Percentiles rank a stretch among this genome's conserved stretches.
Conservation (phyloP, 2,329 filamentous ascomycete genomes). For the Cyclaneusma minus region DNA sequence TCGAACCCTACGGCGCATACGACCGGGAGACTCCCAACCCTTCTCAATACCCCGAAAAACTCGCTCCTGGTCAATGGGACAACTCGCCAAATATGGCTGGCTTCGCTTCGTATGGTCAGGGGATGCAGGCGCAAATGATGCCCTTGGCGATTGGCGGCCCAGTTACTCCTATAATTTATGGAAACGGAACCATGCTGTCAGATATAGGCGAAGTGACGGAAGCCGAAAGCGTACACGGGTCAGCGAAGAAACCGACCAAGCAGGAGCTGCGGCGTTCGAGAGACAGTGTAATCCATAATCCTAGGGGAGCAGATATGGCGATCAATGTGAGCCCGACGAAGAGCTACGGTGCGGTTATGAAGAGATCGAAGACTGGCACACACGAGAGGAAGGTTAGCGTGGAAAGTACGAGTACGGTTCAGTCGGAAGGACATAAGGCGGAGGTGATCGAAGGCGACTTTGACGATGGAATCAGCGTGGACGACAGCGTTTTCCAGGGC, state of each 20-base stretch:
- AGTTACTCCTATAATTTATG: constrained; percentile 51
- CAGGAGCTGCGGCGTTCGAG: no score
- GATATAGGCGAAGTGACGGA: constrained; percentile 45
- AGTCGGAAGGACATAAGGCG: constrained; percentile 28
- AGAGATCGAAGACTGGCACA: constrained; percentile 25
- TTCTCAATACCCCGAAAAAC: constrained; percentile 25
- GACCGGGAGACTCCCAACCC: constrained; percentile 35
- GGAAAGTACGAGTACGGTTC: constrained; percentile 46
- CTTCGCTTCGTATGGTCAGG: constrained; percentile 16
- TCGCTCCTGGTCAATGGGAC: constrained; percentile 16
- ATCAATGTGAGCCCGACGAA: constrained; percentile 30
- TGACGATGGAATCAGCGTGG: constrained; percentile 45
- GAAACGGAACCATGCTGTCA: constrained; percentile 53
- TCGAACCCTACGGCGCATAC: no score
- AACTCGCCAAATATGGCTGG: constrained; percentile 29
- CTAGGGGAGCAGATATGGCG: constrained; percentile 10
- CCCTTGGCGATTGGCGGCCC: constrained; percentile 30
- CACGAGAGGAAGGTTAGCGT: constrained; percentile 38
- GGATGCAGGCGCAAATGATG: constrained; percentile 28
- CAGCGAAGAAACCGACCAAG: constrained; percentile 15
- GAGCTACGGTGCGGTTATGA: constrained; percentile 27
- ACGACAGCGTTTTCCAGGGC: constrained; percentile 49
- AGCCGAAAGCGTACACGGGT: constrained; percentile 31
- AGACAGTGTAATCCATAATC: no score
- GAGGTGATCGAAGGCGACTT: constrained; percentile 39